Conservation (phyloP, 345 rosid genomes). For the Eucalyptus guilfoylei region DNA sequence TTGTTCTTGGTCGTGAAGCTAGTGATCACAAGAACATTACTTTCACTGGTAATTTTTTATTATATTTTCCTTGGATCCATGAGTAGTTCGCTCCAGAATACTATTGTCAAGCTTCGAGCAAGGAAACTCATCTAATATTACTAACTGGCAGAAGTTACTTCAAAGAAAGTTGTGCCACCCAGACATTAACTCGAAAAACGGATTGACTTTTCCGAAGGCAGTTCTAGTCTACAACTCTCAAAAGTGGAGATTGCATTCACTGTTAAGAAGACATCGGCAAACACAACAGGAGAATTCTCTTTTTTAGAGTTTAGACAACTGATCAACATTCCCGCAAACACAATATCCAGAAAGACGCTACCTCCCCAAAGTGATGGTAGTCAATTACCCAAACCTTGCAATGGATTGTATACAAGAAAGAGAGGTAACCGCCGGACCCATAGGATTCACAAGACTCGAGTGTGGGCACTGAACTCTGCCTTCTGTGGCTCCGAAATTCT, state of each 20-base stretch:
- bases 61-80: background rate
- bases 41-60: background rate
- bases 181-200: background rate
- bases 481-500: background rate
- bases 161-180: background rate
- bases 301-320: background rate
- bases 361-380: background rate
- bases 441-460: background rate
- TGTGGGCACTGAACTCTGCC: background rate
- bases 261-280: background rate
- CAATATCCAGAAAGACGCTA: background rate
- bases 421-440: background rate
- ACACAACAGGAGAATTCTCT: background rate
- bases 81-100: background rate
- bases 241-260: background rate
- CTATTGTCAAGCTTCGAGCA: background rate
- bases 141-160: background rate
- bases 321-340: background rate
- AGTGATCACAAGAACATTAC: background rate
- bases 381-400: background rate
- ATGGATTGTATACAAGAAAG: background rate
- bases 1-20: background rate
- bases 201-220: background rate
- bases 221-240: background rate
- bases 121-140: background rate